Evolutionary conservation across 306 rosid species (phyloP).

Genomic region (Malus fusca): DNA sequence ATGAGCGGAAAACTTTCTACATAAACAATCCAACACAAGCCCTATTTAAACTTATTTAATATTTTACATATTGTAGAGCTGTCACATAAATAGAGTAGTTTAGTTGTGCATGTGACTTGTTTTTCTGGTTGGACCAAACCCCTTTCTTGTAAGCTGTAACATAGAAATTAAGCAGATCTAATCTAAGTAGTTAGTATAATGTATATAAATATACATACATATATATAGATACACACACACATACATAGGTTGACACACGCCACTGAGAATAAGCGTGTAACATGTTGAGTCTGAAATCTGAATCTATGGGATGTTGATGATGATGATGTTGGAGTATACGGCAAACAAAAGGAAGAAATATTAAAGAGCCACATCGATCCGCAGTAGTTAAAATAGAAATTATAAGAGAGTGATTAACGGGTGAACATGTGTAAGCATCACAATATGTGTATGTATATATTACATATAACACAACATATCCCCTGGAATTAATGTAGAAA

Average conservation of each 20-base stretch:
- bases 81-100: not conserved
- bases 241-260: too few relatives aligned
- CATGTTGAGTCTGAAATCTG: not conserved
- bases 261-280: not conserved
- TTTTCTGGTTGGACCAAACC: not conserved
- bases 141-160: not conserved
- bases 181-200: not conserved
- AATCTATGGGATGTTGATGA: not conserved
- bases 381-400: not conserved
- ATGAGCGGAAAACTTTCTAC: not conserved
- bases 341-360: not conserved
- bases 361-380: not conserved
- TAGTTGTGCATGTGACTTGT: conserved; percentile 1
- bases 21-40: too few relatives aligned
- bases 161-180: not conserved
- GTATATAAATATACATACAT: too few relatives aligned
- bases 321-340: not conserved
- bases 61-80: not conserved
- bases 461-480: not conserved
- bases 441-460: too few relatives aligned
- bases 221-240: too few relatives aligned
- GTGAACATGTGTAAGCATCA: not conserved
- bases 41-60: too few relatives aligned
- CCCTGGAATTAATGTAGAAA: not conserved
- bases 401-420: not conserved